Evolutionary conservation across 1,284 basidiomycete species (phyloP), one percentile per base, ranked within the genome.

Genomic region (Baeospora myosura): DNA sequence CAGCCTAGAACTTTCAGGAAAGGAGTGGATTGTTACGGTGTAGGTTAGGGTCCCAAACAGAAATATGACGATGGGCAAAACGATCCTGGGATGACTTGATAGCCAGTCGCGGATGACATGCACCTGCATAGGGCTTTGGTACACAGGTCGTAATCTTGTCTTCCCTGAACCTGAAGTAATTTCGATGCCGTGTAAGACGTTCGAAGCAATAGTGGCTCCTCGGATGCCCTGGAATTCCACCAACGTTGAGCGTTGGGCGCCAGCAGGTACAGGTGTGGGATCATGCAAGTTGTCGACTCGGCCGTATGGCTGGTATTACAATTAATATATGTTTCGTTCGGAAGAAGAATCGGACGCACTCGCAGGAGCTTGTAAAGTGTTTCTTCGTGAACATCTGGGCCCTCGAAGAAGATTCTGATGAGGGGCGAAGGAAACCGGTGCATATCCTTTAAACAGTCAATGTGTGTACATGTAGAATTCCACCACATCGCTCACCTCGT

Each of bases 1-100:
- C 26, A 40, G 31, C 28, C 12, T 18, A 18, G 28, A 21, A 25
- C 29, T 22, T 29, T 35, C 24, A 29, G 26, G 16, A 26, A 28
- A 24, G 14, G 42, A 57, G 50, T 45, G 53, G 53, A 42, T n/a
- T 48, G 63, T 61, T 59, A 92, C 87, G 4, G 87, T 86, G 59
- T 95, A 96, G 21, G 88, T 90, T 37, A 98, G 57, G 1, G 84
- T 84, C 11, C 94, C 95, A 21, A 98, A 59, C 2, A 98, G 66
- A 63, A 97, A 95, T 33, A 92, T 77, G 1, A 94, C 46, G 8
- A 96, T 62, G 0, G 95, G 95, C 3, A 97, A 65, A 32, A 86
- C 79, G 44, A 98, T 86, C 49, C 78, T 79, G 0, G 95, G 95
- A 65, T 98, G 95, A 16, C 63, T 71, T 4, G 81, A 70, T 41